phyloP scores from a whole-genome alignment of 306 rosid genomes.

The Fragaria ananassa region DNA sequence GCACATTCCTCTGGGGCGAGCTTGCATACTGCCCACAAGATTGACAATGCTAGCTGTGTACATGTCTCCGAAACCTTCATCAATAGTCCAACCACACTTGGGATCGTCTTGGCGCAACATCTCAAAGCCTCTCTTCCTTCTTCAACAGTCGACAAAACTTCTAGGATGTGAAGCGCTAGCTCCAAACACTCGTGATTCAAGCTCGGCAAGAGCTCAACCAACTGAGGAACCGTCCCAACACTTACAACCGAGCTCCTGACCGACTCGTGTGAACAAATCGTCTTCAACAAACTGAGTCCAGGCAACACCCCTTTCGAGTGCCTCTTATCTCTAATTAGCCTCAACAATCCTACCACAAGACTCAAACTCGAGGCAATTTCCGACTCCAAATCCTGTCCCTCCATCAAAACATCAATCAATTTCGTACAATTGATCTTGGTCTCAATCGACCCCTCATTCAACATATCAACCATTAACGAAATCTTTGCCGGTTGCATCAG shows the following conservation, averaged over 20 bases:
- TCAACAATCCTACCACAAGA: slow-evolving; percentile 66
- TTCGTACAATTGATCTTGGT: slow-evolving; percentile 76
- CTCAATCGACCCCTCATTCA: slow-evolving; percentile 73
- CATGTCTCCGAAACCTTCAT: slow-evolving; percentile 82
- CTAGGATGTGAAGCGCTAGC: slow-evolving; percentile 49
- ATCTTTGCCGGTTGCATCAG: slow-evolving; percentile 62
- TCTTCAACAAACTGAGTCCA: slow-evolving; percentile 53
- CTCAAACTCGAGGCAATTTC: slow-evolving; percentile 56
- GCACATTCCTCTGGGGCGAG: slow-evolving; percentile 76
- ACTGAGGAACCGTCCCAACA: slow-evolving; percentile 57
- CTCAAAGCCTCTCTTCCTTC: slow-evolving; percentile 71
- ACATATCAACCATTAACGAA: slow-evolving; percentile 65
- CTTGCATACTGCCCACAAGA: slow-evolving; percentile 70
- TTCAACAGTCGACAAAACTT: slow-evolving; percentile 50
- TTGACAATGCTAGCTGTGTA: slow-evolving; percentile 58
- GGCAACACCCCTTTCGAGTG: slow-evolving; percentile 51
- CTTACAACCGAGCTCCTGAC: slow-evolving; percentile 51
- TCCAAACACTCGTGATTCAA: slow-evolving; percentile 56
- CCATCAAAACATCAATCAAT: slow-evolving; percentile 48
- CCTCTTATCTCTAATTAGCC: slow-evolving; percentile 63
- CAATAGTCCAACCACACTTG: slow-evolving; percentile 53
- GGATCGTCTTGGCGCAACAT: slow-evolving; percentile 59
- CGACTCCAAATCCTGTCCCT: slow-evolving; percentile 40
- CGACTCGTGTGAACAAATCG: slow-evolving; percentile 41
- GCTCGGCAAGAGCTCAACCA: slow-evolving; percentile 54